A percentile compares a stretch with the other conserved stretches of the same genome.
Evolutionary conservation across 805 yeast genomes (phyloP).

Genomic region (Monosporozyma yasuniensis): DNA sequence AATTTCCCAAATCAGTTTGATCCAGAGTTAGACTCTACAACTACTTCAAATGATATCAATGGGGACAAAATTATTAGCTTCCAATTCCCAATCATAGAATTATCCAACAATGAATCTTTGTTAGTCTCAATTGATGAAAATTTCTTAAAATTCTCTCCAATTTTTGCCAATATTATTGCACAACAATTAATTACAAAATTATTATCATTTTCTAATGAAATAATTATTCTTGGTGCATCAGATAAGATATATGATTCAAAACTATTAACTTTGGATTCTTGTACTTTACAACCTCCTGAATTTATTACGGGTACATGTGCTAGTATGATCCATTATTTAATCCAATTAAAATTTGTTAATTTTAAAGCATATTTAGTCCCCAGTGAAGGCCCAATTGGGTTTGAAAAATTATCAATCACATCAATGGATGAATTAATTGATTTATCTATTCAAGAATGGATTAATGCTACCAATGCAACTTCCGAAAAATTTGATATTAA

Average conservation of each 20-base stretch:
- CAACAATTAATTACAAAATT: conserved; percentile 16
- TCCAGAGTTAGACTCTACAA: conserved; percentile 8
- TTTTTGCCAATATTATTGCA: conserved; percentile 27
- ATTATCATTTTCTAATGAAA: conserved; percentile 31
- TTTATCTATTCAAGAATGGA: conserved; percentile 9
- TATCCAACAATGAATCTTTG: conserved; percentile 9
- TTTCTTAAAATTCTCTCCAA: conserved; percentile 29
- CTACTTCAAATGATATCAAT: background rate
- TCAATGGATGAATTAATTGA: conserved; percentile 25
- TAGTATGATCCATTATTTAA: conserved; percentile 29
- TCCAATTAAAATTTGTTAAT: conserved; percentile 6
- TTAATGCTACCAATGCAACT: background rate
- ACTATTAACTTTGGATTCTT: conserved; percentile 18
- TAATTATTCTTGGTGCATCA: conserved; percentile 20
- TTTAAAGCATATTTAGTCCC: conserved; percentile 27
- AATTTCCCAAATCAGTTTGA: conserved; percentile 24
- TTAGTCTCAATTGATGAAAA: conserved; percentile 24
- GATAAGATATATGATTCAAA: conserved; percentile 23
- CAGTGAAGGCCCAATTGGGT: conserved; percentile 56
- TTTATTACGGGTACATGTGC: conserved; percentile 51
- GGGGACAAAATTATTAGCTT: conserved; percentile 8
- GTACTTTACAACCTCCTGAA: conserved; percentile 47
- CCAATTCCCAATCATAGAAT: conserved; percentile 16
- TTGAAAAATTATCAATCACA: conserved; percentile 38
- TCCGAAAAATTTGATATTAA: conserved; percentile 5